Evolutionary conservation across 1,284 basidiomycete genomes (phyloP).

Genomic region (Mycena sp.): DNA sequence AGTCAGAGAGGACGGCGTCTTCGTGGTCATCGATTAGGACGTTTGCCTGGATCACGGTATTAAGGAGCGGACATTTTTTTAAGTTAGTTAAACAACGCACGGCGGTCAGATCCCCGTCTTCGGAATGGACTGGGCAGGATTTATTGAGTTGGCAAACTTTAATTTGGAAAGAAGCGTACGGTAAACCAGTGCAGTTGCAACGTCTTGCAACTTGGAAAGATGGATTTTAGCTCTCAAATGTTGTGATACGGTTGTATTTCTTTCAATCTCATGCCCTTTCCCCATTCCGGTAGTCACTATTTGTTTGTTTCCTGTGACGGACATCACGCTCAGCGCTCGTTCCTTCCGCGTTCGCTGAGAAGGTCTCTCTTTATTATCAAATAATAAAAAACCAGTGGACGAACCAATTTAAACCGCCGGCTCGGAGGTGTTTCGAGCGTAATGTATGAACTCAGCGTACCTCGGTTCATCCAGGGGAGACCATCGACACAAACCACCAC

Average conservation of each 20-base stretch:
- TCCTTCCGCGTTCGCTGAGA: too few relatives aligned
- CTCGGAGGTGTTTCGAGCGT: background rate
- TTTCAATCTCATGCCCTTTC: too few relatives aligned
- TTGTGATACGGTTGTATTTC: too few relatives aligned
- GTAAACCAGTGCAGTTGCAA: background rate
- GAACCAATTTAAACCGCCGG: background rate
- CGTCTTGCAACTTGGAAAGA: background rate
- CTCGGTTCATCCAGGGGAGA: conserved; percentile 13
- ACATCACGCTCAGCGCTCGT: too few relatives aligned
- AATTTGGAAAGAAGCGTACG: background rate
- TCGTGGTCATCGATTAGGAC: background rate
- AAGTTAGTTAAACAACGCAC: background rate
- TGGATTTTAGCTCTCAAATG: too few relatives aligned
- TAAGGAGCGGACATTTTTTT: background rate
- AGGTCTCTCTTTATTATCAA: too few relatives aligned
- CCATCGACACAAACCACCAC: conserved; percentile 10
- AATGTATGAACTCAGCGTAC: conserved; percentile 1
- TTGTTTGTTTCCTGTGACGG: too few relatives aligned
- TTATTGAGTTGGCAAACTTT: background rate
- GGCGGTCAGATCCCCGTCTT: conserved; percentile 8
- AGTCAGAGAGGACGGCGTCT: conserved; percentile 11
- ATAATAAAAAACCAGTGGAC: background rate
- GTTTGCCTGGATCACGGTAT: background rate
- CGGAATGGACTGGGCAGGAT: conserved; percentile 2
- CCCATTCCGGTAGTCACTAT: too few relatives aligned